These are phyloP conservation scores for Macrolepiota dolichaula DNA, from an alignment of 768 basidiomycete genomes.

Conservation along the genomic window DNA sequence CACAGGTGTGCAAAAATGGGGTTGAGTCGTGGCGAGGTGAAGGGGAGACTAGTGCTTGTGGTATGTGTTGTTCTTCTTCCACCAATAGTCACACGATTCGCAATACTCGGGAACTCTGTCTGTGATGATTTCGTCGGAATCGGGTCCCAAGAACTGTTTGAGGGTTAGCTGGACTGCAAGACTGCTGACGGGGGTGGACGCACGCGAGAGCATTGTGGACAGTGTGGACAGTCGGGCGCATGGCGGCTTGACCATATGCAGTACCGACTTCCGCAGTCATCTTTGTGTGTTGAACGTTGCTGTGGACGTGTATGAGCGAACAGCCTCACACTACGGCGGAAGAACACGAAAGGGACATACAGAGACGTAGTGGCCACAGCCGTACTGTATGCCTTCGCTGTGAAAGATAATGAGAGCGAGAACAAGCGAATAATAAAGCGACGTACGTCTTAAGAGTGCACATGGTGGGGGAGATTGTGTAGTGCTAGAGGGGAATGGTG, in stretches of 20 bases:
- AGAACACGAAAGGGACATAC: conserved; percentile 33
- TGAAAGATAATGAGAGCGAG: conserved; percentile 18
- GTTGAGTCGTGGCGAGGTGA: conserved; percentile 8
- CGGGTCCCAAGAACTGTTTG: conserved; percentile 67
- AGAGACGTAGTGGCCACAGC: conserved; percentile 78
- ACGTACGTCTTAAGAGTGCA: conserved; percentile 56
- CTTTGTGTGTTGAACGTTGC: conserved; percentile 48
- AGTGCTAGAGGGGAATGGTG: background rate
- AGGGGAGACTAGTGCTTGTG: conserved; percentile 26
- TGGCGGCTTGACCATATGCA: conserved; percentile 35
- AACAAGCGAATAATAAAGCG: background rate
- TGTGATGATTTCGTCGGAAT: conserved; percentile 59
- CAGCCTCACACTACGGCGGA: conserved; percentile 10
- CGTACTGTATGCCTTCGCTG: conserved; percentile 74
- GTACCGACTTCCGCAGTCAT: conserved; percentile 50
- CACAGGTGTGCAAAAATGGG: conserved; percentile 9
- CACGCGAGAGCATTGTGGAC: conserved; percentile 43
- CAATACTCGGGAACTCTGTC: conserved; percentile 51
- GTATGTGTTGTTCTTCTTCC: conserved; percentile 41
- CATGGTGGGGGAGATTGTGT: conserved; percentile 29
- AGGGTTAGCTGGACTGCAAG: conserved; percentile 8
- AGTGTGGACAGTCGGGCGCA: conserved; percentile 31
- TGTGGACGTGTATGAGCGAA: conserved; percentile 21
- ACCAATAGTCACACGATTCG: conserved; percentile 57
- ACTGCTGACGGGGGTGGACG: conserved; percentile 17